Conservation (phyloP, 805 yeast species). For the Helenozyma baotianmanensis region DNA sequence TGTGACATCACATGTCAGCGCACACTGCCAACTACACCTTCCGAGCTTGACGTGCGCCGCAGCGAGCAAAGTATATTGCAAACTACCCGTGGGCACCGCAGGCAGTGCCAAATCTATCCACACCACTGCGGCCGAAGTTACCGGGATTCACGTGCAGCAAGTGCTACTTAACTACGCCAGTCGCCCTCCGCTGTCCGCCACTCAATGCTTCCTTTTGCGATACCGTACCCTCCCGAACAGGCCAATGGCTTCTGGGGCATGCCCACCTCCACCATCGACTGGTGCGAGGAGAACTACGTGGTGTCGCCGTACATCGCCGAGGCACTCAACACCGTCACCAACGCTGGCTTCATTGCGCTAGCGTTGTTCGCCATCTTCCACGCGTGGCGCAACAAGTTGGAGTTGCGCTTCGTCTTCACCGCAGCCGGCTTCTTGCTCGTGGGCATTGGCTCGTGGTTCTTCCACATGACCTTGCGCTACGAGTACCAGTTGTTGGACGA, state of each 20-base stretch:
- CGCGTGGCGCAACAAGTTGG: conserved; percentile 57
- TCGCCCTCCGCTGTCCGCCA: too few species aligned
- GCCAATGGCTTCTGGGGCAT: conserved; percentile 71
- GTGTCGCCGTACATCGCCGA: conserved; percentile 85
- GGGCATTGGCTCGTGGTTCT: conserved; percentile 91
- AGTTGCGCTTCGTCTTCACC: conserved; percentile 63
- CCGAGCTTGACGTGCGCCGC: too few species aligned
- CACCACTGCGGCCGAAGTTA: too few species aligned
- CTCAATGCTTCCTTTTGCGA: conserved; percentile 48
- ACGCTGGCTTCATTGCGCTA: conserved; percentile 46
- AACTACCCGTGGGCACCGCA: too few species aligned
- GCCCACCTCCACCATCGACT: conserved; percentile 92
- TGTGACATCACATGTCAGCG: too few species aligned
- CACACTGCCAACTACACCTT: too few species aligned
- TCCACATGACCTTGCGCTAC: conserved; percentile 92
- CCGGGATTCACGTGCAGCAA: too few species aligned
- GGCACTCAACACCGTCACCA: conserved; percentile 81
- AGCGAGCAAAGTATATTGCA: too few species aligned
- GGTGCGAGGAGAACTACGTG: conserved; percentile 98
- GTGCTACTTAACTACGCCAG: too few species aligned
- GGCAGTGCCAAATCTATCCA: too few species aligned
- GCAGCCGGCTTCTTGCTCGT: conserved; percentile 82
- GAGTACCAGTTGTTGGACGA: conserved; percentile 91
- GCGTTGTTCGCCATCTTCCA: conserved; percentile 65
- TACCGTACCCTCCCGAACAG: conserved; percentile 54